A percentile compares a stretch with the other conserved stretches of the same genome.
Evolutionary conservation across 2,329 filamentous ascomycete genomes (phyloP).

Genomic region (Exophiala aquamarina): DNA sequence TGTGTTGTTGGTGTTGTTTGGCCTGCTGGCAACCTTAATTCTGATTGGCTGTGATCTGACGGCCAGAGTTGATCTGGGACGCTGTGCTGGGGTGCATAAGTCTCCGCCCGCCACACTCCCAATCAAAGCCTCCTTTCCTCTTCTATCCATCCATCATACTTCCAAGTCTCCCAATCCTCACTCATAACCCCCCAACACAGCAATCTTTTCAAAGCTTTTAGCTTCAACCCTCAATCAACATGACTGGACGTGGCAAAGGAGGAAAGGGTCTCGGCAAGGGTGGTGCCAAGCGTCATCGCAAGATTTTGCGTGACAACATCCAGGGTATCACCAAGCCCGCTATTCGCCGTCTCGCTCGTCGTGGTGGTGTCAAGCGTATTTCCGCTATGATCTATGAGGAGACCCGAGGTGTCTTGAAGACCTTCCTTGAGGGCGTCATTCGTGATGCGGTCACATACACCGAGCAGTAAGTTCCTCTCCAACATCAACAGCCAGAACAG

Average conservation of each 20-base stretch:
- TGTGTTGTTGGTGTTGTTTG: constrained; percentile 26
- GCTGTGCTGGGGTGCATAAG: constrained; percentile 22
- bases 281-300: constrained; percentile 97
- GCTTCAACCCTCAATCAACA: constrained; percentile 45
- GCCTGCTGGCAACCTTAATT: constrained; percentile 27
- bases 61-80: constrained; percentile 22
- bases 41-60: constrained; percentile 28
- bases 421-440: constrained; percentile 80
- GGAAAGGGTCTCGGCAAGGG: constrained; percentile 98
- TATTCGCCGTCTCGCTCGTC: constrained; percentile 95
- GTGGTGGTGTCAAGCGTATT: constrained; percentile 99
- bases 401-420: constrained; percentile 77
- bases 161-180: constrained; percentile 9
- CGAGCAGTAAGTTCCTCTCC: constrained; percentile 59
- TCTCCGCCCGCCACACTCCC: constrained; percentile 18
- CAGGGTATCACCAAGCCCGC: constrained; percentile 99
- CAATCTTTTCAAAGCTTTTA: constrained; percentile 17
- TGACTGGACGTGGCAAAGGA: constrained; percentile 77
- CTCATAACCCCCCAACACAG: constrained; percentile 9
- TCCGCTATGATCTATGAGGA: constrained; percentile 88
- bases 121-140: constrained; percentile 13
- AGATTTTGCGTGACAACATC: constrained; percentile 99
- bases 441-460: constrained; percentile 79
- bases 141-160: constrained; percentile 14
- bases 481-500: constrained; percentile 57